Evolutionary conservation across 1,139 yeast species (phyloP), one percentile per base, ranked within the genome.

Genomic region (Yamadazyma dushanensis): DNA sequence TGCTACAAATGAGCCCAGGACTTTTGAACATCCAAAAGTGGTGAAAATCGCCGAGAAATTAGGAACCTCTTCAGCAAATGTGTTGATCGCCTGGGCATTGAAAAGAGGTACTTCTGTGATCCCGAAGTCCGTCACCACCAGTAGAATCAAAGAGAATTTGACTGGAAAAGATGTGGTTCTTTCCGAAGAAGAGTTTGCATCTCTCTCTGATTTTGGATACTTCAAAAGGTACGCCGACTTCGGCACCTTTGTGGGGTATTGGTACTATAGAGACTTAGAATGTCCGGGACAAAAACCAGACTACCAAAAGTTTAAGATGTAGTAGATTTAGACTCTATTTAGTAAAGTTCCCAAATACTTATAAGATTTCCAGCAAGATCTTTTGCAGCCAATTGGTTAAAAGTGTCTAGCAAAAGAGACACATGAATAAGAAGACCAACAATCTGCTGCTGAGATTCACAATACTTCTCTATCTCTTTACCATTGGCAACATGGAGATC

Each of bases 191-290:
- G 32, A 33, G 11, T 28, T 33, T 22, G 13, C 22, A n/a, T 14
- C 13, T 14, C 35, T 36, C 19, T 23, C 36, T 16, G 32, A 36
- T 13, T 36, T 41, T 29, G 54, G 53, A 3, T 44, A 30, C 26
- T 33, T 40, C 5, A 50, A 39, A 11, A 47, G 61, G 43, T 56
- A 56, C 34, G 47, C 57, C 10, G 61, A 56, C 37, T 56, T 48
- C 34, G 60, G 61, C 6, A 54, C 51, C 2, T 37, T 34, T 22
- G 58, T 51, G 19, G 60, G 59, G 2, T 55, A 55, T 29, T 47
- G 49, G 52, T 54, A 51, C 38, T 56, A 52, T 37, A 33, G 35
- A 18, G 61, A 56, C 35, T 32, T 56, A 17, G 58, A 56, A 35
- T 47, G 52, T 33, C 60, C 59, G 4, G 60, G 61, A 15, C 45